Evolutionary conservation across 371 early-diverging fungal species (phyloP).

Genomic region (Circinella umbellata): DNA sequence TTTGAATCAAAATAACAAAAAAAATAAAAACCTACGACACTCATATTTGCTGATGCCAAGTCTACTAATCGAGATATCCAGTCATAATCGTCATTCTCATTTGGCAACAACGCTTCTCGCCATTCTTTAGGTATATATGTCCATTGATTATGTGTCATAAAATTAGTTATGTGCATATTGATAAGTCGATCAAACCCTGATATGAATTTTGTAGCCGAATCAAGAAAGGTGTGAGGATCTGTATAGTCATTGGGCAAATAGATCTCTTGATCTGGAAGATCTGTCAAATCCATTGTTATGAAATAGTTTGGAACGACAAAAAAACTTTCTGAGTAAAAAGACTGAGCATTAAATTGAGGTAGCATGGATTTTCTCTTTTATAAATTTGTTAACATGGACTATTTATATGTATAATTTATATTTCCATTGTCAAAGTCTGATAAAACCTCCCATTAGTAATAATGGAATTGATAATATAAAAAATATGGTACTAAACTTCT

Average conservation of each 20-base stretch:
- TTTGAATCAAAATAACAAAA: not conserved
- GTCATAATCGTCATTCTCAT: conserved; percentile 5
- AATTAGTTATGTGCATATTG: conserved; percentile 58
- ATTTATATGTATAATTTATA: too few species aligned
- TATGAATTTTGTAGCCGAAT: conserved; percentile 33
- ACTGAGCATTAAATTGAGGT: too few species aligned
- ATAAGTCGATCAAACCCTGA: conserved; percentile 45
- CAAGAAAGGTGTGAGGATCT: conserved; percentile 37
- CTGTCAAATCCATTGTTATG: not conserved
- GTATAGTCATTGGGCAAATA: conserved; percentile 13
- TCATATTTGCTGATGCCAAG: conserved; percentile 13
- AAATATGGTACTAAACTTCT: too few species aligned
- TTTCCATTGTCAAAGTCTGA: too few species aligned
- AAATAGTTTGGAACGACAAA: too few species aligned
- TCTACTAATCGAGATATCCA: conserved; percentile 21
- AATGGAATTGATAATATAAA: too few species aligned
- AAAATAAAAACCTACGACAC: not conserved
- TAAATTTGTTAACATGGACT: too few species aligned
- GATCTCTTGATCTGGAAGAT: conserved; percentile 15
- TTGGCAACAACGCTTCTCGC: conserved; percentile 40
- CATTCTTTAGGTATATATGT: conserved; percentile 47
- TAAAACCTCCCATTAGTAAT: too few species aligned
- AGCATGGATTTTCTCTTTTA: too few species aligned
- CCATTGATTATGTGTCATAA: conserved; percentile 57
- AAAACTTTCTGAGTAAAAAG: too few species aligned